Evolutionary conservation across 495 filamentous ascomycete species (phyloP).

Genomic region (Emericellopsis terricola): DNA sequence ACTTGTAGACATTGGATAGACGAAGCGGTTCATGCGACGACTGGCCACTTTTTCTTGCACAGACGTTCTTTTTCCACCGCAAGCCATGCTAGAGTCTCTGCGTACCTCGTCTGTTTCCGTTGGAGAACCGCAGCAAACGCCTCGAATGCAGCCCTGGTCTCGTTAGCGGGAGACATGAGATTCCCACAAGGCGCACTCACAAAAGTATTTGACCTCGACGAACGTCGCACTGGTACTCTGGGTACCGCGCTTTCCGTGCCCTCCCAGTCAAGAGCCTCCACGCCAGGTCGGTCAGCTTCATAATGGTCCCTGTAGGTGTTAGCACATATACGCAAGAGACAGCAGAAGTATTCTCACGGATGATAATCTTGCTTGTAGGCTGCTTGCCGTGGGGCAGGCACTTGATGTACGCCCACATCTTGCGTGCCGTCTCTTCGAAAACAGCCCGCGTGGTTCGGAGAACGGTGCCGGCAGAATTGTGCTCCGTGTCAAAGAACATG

Average conservation of each 20-base stretch:
- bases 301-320: conserved; percentile 38
- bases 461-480: conserved; percentile 54
- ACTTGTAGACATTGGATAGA: not conserved
- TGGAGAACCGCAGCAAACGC: conserved; percentile 48
- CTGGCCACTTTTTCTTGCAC: conserved; percentile 3
- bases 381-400: conserved; percentile 36
- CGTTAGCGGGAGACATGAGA: not conserved
- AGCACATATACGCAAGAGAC: conserved; percentile 2
- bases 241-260: conserved; percentile 23
- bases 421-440: conserved; percentile 61
- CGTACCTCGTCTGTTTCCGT: conserved; percentile 53
- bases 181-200: conserved; percentile 17
- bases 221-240: conserved; percentile 38
- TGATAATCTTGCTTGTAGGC: conserved; percentile 35
- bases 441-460: conserved; percentile 54
- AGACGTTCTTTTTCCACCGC: conserved; percentile 20
- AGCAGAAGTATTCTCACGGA: conserved; percentile 25
- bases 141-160: conserved; percentile 29
- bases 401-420: conserved; percentile 64
- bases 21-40: not conserved
- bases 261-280: conserved; percentile 44
- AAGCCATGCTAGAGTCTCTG: conserved; percentile 42
- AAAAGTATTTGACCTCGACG: conserved; percentile 49
- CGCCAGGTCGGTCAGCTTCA: conserved; percentile 45
- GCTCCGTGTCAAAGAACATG: conserved; percentile 75